Evolutionary conservation across 2,329 filamentous ascomycete species (phyloP).

Genomic region (Cladophialophora chaetospira): DNA sequence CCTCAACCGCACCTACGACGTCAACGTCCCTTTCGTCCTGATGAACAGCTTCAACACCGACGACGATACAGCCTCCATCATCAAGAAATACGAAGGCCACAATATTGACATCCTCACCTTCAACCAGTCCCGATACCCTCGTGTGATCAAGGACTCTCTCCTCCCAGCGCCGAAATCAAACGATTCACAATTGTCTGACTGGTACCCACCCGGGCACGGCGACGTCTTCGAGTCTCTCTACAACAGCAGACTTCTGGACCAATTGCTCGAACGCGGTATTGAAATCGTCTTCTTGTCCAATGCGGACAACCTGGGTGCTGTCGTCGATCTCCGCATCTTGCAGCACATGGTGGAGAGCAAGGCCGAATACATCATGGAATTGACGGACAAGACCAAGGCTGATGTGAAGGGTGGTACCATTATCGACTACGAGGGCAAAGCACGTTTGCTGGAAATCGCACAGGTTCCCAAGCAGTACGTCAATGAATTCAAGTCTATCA

Average conservation of each 20-base stretch:
- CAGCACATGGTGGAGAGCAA: constrained; percentile 99
- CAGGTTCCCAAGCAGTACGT: constrained; percentile 99
- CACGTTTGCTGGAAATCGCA: constrained; percentile 95
- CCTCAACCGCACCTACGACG: constrained; percentile 95
- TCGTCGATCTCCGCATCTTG: constrained; percentile 95
- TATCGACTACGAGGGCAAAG: constrained; percentile 97
- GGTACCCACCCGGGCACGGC: constrained; percentile 98
- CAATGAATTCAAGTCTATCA: constrained; percentile 99
- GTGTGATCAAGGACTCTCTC: constrained; percentile 97
- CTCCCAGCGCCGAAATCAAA: constrained; percentile 90
- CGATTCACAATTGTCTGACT: constrained; percentile 87
- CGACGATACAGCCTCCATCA: constrained; percentile 95
- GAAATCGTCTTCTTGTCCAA: constrained; percentile 99
- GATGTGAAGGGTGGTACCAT: constrained; percentile 99
- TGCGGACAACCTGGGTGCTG: constrained; percentile 96
- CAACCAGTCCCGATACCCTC: constrained; percentile 98
- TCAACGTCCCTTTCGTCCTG: constrained; percentile 96
- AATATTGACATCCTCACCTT: constrained; percentile 99
- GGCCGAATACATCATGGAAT: constrained; percentile 98
- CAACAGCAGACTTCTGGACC: constrained; percentile 97
- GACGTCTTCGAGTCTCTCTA: constrained; percentile 99
- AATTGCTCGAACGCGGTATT: constrained; percentile 91
- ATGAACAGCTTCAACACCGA: constrained; percentile 99
- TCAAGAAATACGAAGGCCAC: constrained; percentile 99
- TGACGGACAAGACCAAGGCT: constrained; percentile 99